A percentile compares a stretch with the other conserved stretches of the same genome.
Conservation (phyloP, 2,329 filamentous ascomycete genomes). For the Cadophora luteo-olivacea region DNA sequence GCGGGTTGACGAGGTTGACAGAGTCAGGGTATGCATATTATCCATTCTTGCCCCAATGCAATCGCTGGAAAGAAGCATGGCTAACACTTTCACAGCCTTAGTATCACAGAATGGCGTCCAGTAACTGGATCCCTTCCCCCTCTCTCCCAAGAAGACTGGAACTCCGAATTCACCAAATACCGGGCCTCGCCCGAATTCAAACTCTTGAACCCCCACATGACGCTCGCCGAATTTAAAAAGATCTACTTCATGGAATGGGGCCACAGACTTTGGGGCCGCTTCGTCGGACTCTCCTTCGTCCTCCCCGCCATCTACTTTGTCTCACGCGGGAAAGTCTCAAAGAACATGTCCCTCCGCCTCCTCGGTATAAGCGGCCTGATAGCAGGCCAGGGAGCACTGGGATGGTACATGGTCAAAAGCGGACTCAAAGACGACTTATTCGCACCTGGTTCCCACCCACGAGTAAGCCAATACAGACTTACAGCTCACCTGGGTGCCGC, state of each 20-base stretch:
- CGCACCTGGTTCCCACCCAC: slow-evolving; percentile 85
- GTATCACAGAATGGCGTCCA: slow-evolving; percentile 98
- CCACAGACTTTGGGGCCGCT: slow-evolving; percentile 90
- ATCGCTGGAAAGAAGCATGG: background rate
- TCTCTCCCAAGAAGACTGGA: slow-evolving; percentile 80
- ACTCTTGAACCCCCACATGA: slow-evolving; percentile 92
- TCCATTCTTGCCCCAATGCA: slow-evolving; percentile 18
- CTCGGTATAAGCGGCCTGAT: slow-evolving; percentile 87
- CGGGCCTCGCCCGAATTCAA: slow-evolving; percentile 91
- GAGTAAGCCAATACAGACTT: slow-evolving; percentile 93
- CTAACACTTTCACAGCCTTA: slow-evolving; percentile 65
- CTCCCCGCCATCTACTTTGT: slow-evolving; percentile 90
- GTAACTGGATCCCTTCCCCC: slow-evolving; percentile 93
- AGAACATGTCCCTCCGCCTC: slow-evolving; percentile 77
- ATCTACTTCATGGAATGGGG: slow-evolving; percentile 99
- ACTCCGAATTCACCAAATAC: slow-evolving; percentile 92
- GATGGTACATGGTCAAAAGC: slow-evolving; percentile 99
- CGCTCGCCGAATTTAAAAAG: slow-evolving; percentile 90
- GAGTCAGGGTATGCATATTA: slow-evolving; percentile 81
- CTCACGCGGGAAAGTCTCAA: slow-evolving; percentile 77
- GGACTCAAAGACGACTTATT: slow-evolving; percentile 96
- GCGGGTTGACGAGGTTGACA: slow-evolving; percentile 89
- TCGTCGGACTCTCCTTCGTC: slow-evolving; percentile 89
- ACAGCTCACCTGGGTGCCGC: slow-evolving; percentile 89
- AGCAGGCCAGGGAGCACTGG: slow-evolving; percentile 92